Conservation (phyloP, 805 yeast genomes). For the Zygoascus flipseniorum region DNA sequence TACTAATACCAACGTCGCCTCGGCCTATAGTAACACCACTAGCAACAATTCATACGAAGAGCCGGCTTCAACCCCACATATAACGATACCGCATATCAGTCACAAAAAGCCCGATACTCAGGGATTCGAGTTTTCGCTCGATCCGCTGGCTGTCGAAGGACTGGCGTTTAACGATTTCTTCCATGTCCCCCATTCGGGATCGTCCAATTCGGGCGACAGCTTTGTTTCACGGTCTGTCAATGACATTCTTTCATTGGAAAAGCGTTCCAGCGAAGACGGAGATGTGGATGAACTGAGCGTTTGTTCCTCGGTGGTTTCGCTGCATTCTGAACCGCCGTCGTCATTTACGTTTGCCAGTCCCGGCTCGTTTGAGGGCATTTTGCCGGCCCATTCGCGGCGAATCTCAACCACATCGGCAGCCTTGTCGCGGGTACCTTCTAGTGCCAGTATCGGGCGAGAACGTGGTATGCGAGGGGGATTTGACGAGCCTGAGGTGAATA, state of each 20-base stretch:
- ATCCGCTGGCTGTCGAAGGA: constrained; percentile 44
- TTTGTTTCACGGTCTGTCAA: not conserved
- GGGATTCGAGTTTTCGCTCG: constrained; percentile 32
- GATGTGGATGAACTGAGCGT: not conserved
- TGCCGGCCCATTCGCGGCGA: not conserved
- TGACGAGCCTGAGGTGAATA: not conserved
- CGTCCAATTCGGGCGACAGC: not conserved
- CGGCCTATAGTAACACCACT: not conserved
- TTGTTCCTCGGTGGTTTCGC: not conserved
- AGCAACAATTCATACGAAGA: not conserved
- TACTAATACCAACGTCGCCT: not conserved
- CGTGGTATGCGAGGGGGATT: too few species aligned
- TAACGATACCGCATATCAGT: not conserved
- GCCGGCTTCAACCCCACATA: not conserved
- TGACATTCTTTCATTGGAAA: not conserved
- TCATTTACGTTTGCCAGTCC: not conserved
- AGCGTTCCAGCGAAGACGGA: not conserved
- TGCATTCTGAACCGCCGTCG: constrained; percentile 5
- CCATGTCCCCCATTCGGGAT: not conserved
- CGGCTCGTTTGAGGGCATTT: not conserved
- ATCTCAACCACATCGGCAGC: not conserved
- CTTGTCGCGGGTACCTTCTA: not conserved
- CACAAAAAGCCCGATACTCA: not conserved
- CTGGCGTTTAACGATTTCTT: constrained; percentile 20
- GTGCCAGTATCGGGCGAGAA: not conserved